phyloP scores from a whole-genome alignment of 805 yeast species.

The Teunomyces funiuensis region DNA sequence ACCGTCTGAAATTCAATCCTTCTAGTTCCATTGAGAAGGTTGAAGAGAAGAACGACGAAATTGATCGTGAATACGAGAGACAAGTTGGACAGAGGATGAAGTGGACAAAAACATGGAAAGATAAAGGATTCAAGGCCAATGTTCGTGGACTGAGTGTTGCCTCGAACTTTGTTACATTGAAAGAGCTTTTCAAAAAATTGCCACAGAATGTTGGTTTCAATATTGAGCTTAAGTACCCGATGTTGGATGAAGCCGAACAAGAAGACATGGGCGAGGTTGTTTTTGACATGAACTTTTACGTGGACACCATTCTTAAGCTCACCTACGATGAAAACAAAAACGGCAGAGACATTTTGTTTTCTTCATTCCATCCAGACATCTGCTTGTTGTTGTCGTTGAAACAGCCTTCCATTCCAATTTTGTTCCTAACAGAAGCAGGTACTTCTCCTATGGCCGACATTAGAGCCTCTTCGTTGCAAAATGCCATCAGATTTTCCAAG shows the following conservation, averaged over 20 bases:
- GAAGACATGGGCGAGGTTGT: constrained; percentile 87
- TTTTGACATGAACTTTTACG: constrained; percentile 81
- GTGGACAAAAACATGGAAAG: constrained; percentile 84
- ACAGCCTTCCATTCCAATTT: constrained; percentile 90
- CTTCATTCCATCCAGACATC: constrained; percentile 93
- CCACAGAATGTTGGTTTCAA: constrained; percentile 89
- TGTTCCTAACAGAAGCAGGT: constrained; percentile 88
- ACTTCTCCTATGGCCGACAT: constrained; percentile 84
- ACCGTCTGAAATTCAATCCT: constrained; percentile 6
- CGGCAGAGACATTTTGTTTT: constrained; percentile 84
- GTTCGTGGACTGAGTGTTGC: constrained; percentile 86
- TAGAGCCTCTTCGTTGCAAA: constrained; percentile 83
- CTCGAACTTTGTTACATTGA: constrained; percentile 85
- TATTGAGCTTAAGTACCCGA: constrained; percentile 92
- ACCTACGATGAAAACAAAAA: constrained; percentile 73
- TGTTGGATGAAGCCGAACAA: constrained; percentile 87
- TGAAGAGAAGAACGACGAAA: constrained; percentile 23
- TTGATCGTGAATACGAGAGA: constrained; percentile 39
- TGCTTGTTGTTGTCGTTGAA: constrained; percentile 83
- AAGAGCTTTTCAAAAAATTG: constrained; percentile 76
- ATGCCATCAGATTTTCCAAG: constrained; percentile 85
- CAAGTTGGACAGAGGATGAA: constrained; percentile 65
- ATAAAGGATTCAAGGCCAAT: constrained; percentile 88
- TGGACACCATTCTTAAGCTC: constrained; percentile 77
- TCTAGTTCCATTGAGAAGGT: constrained; percentile 7